Evolutionary conservation across 2,329 filamentous ascomycete genomes (phyloP), one percentile per base, ranked within the genome.

Genomic region (Hypoxylon sp.): DNA sequence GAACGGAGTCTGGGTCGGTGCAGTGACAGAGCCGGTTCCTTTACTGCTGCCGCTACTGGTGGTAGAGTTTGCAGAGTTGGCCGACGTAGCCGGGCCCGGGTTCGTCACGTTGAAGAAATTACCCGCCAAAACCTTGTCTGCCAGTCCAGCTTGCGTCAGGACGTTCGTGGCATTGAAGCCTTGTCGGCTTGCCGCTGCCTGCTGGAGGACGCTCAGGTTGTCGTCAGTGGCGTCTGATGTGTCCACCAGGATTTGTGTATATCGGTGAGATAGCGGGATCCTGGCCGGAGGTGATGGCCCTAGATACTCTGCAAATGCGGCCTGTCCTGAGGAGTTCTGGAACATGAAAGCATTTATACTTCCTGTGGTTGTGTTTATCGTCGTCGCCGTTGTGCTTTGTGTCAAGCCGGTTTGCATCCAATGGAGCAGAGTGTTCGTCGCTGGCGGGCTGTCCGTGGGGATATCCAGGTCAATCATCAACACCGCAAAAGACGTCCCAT

Each of bases 391-490:
- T 5, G 70, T 64, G 61, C 67, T 73, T 46, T 74, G 73, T 23
- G 70, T 75, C 23, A 82, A 73, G n/a, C 74, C 78, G 1, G 75
- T 80, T 73, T 82, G 80, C 74, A 81, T 72, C 81, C 81, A 82
- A 74, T 82, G 79, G 41, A 82, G 76, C 21, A 81, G 71, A 11
- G 80, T 82, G 59, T 70, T 73, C 8, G 79, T 81, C 47, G 71
- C 52, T 0, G 78, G 77, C 2, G 79, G 76, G 39, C 27, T 76
- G 67, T 76, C 78, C 9, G 81, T 81, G 47, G 80, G 83, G 75
- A 80, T 86, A 68, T 84, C 83, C 5, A 85, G 77, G 63, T 82
- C 80, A 48, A 82, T 74, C 80, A 82, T 82, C 61, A 82, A 56
- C 30, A 82, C 73, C 12, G 79, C 77, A 67, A 79, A 82, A 3